A percentile compares a stretch with the other conserved stretches of the same genome.
These are phyloP conservation scores for Fusarium hainanense DNA, from an alignment of 2,329 filamentous ascomycete genomes.

Conservation along the genomic window DNA sequence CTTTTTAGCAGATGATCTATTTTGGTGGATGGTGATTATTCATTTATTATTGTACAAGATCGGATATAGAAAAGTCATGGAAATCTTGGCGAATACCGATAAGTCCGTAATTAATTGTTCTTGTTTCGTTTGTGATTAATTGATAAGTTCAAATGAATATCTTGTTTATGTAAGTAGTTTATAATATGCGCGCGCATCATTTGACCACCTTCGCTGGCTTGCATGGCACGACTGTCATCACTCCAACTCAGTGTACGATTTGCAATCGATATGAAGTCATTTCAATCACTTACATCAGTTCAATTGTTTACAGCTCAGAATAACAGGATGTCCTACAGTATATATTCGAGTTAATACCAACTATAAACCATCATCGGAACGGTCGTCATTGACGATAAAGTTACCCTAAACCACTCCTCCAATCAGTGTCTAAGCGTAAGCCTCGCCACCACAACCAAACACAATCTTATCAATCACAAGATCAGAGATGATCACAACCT, in stretches of 20 bases:
- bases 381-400: rapidly evolving
- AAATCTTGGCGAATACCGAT: constrained; percentile 1
- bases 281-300: background rate
- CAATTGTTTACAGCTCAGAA: background rate
- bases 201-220: background rate
- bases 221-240: no score
- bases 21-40: constrained; percentile 2
- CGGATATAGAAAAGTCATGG: background rate
- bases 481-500: background rate
- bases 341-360: no score
- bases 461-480: background rate
- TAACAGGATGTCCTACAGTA: no score
- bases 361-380: background rate
- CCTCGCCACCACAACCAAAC: background rate
- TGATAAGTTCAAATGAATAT: background rate
- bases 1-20: background rate
- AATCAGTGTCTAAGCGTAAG: no score
- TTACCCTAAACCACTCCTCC: constrained; percentile 10
- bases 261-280: no score
- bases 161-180: background rate
- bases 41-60: background rate
- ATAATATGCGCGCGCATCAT: background rate
- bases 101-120: background rate
- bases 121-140: no score
- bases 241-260: background rate